These are phyloP conservation scores for Saccharum hybrid DNA, from an alignment of 202 grass and related monocot species.

Conservation along the genomic window DNA sequence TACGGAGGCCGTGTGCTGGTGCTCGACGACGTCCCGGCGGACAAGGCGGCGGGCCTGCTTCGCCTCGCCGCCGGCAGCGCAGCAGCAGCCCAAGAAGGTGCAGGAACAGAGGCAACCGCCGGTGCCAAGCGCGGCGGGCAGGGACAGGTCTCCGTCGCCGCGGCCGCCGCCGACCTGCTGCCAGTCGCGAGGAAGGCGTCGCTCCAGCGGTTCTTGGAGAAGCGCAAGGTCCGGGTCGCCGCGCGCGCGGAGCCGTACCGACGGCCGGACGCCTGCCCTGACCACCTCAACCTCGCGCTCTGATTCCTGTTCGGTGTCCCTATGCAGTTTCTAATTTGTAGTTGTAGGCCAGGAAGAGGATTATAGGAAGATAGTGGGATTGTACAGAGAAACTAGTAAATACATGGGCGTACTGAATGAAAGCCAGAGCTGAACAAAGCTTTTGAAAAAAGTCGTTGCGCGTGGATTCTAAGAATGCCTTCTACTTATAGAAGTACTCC, in stretches of 20 bases:
- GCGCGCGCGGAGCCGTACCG: slow-evolving; percentile 12
- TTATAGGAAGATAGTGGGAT: background rate
- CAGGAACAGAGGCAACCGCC: background rate
- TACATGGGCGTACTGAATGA: background rate
- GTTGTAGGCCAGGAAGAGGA: too few species aligned
- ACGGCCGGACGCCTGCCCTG: background rate
- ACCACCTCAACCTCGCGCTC: background rate
- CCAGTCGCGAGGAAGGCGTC: slow-evolving; percentile 68
- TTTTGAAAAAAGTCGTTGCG: background rate
- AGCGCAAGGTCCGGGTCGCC: slow-evolving; percentile 63
- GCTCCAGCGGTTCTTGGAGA: slow-evolving; percentile 72
- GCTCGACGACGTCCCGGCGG: slow-evolving; percentile 52
- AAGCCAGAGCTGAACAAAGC: background rate
- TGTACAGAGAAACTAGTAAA: background rate
- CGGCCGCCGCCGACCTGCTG: slow-evolving; percentile 53
- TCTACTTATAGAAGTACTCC: too few species aligned
- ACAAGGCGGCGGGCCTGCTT: slow-evolving; percentile 58
- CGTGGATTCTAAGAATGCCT: too few species aligned
- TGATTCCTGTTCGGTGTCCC: background rate
- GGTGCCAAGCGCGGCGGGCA: background rate
- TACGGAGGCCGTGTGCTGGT: slow-evolving; percentile 63
- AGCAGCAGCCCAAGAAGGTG: background rate
- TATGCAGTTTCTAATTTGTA: background rate
- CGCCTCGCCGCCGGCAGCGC: slow-evolving; percentile 6
- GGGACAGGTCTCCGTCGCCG: background rate